Evolutionary conservation across 179 eudicot genomes (phyloP), one percentile per base, ranked within the genome.

Genomic region (Sideroxylon spinosum): DNA sequence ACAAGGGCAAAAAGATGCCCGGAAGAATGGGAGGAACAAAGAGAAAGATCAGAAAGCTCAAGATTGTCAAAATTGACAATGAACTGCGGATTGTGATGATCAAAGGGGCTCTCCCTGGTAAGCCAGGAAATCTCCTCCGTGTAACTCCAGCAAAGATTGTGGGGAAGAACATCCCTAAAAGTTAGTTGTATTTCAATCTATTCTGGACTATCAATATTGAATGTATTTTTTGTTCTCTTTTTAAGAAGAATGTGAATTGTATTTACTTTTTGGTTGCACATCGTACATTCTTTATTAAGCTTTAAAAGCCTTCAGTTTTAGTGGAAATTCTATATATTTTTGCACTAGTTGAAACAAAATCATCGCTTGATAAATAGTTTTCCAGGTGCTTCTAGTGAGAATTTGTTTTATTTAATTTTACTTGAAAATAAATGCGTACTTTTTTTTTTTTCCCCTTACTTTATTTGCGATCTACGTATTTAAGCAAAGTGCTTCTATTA

Each of bases 1-100:
- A 90, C 89, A 79, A 79, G 67, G 99, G 98, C 20, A 93, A 93
- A 89, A 95, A 95, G 81, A 95, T 95, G 99, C 97, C 99, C 8
- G 99, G 99, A 76, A 84, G 97, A 81, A 95, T 95, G 99, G 99
- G 99, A 28, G 99, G 98, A 83, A 90, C 97, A 4, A 90, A 85
- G 32, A 88, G 81, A n/a, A 95, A 95, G 90, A 91, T 93, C 67
- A 82, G 95, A 22, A 95, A 93, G 76, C 83, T 95, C 52, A 91
- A 85, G 86, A 89, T 95, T 64, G 78, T 95, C 64, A 95, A 95
- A 83, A 90, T 95, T 28, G 99, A 95, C 84, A 80, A 49, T 73
- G 99, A 95, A 6, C 91, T 95, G 11, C 87, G 85, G 7, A 86
- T 95, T 29, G 91, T 95, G 69, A 89, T 95, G 91, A 77, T 95